These are phyloP conservation scores for Boletus fagicola DNA, from an alignment of 768 basidiomycete species.

Conservation along the genomic window DNA sequence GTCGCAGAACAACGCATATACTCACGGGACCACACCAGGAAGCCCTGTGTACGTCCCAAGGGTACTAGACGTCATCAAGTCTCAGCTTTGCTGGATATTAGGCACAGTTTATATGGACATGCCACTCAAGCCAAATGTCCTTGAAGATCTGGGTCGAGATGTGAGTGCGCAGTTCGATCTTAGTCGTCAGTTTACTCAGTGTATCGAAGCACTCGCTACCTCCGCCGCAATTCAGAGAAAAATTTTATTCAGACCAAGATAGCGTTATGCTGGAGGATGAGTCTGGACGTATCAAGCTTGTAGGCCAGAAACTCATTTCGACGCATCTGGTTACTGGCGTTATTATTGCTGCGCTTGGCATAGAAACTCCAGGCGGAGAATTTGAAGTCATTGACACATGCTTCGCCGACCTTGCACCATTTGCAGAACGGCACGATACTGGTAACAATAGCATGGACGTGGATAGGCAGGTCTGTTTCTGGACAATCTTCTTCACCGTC, in stretches of 20 bases:
- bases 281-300: conserved; percentile 85
- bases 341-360: conserved; percentile 85
- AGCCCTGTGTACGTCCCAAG: conserved; percentile 69
- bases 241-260: conserved; percentile 78
- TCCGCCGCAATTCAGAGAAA: conserved; percentile 70
- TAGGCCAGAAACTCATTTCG: conserved; percentile 65
- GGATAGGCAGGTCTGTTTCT: conserved; percentile 47
- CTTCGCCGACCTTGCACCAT: conserved; percentile 76
- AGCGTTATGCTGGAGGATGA: conserved; percentile 93
- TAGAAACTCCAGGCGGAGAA: conserved; percentile 85
- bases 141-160: conserved; percentile 91
- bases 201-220: conserved; percentile 77
- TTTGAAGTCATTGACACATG: conserved; percentile 93
- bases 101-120: conserved; percentile 99
- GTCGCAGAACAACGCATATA: background rate
- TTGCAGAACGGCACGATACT: conserved; percentile 24
- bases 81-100: conserved; percentile 83
- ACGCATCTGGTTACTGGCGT: conserved; percentile 84
- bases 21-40: conserved; percentile 40
- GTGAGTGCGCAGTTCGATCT: conserved; percentile 47
- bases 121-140: conserved; percentile 97
- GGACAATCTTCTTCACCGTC: background rate
- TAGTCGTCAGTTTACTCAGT: conserved; percentile 3
- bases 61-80: conserved; percentile 84
- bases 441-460: conserved; percentile 57